Percentiles rank a stretch among this genome's conserved stretches.
These are phyloP conservation scores for Alternaria consortialis DNA, from an alignment of 2,329 filamentous ascomycete genomes.

Conservation along the genomic window DNA sequence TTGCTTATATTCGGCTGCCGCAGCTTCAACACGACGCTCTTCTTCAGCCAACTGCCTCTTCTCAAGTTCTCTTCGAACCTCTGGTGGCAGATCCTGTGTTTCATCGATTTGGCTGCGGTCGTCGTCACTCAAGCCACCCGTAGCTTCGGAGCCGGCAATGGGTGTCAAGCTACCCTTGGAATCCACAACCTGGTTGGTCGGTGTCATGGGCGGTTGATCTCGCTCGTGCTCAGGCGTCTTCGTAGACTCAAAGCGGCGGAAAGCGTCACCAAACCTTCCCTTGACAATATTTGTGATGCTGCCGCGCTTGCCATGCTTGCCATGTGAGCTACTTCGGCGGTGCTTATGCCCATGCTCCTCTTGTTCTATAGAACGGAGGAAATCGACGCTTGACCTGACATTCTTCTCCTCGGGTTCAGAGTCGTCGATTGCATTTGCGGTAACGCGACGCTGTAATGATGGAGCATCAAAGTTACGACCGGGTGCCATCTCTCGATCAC, in stretches of 20 bases:
- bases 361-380: conserved; percentile 77
- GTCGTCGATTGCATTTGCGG: conserved; percentile 45
- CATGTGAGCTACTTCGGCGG: conserved; percentile 64
- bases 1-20: conserved; percentile 86
- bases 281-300: conserved; percentile 80
- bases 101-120: conserved; percentile 71
- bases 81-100: conserved; percentile 78
- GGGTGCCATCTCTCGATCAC: conserved; percentile 73
- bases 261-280: conserved; percentile 91
- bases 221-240: conserved; percentile 39
- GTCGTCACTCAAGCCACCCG: conserved; percentile 73
- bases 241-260: conserved; percentile 82
- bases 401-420: conserved; percentile 66
- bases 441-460: conserved; percentile 38
- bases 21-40: conserved; percentile 87
- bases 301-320: conserved; percentile 73
- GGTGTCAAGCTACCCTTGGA: conserved; percentile 61
- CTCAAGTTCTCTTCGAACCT: conserved; percentile 90
- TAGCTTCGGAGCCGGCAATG: conserved; percentile 78
- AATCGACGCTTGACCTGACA: conserved; percentile 83
- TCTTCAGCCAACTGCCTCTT: conserved; percentile 82
- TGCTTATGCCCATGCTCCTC: conserved; percentile 64
- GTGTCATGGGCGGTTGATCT: conserved; percentile 38
- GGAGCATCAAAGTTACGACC: conserved; percentile 45
- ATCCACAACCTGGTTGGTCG: conserved; percentile 36